Evolutionary conservation across 2,329 filamentous ascomycete species (phyloP).

Genomic region (Zelopaecilomyces penicillatus): DNA sequence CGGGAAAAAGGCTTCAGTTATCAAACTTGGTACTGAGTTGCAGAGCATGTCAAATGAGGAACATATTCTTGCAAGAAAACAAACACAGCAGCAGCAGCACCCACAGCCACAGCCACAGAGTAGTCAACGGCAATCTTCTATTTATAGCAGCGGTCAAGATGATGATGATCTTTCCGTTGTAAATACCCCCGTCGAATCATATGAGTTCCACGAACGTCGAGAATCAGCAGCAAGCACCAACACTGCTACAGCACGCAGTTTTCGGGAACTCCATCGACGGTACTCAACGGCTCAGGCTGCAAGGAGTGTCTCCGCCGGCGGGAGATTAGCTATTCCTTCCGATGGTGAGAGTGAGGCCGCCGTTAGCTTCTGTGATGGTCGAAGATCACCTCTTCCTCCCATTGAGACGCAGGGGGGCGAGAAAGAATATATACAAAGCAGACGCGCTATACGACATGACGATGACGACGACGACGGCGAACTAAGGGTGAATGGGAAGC

Average conservation of each 20-base stretch:
- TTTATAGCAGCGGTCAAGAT: slow-evolving; percentile 26
- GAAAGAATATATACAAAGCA: slow-evolving; percentile 7
- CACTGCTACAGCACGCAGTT: slow-evolving; percentile 58
- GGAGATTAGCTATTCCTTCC: slow-evolving; percentile 38
- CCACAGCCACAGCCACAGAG: neutral
- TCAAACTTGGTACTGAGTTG: slow-evolving; percentile 92
- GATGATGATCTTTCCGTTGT: slow-evolving; percentile 48
- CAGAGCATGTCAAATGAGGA: slow-evolving; percentile 69
- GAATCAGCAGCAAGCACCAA: slow-evolving; percentile 57
- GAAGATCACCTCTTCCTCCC: slow-evolving; percentile 45
- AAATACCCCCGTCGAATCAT: slow-evolving; percentile 32
- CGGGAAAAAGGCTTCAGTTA: slow-evolving; percentile 94
- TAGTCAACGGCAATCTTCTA: slow-evolving; percentile 25
- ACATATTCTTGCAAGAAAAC: slow-evolving; percentile 56
- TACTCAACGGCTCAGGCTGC: slow-evolving; percentile 46
- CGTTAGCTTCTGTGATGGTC: slow-evolving; percentile 51
- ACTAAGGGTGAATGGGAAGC: slow-evolving; percentile 12
- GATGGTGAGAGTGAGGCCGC: slow-evolving; percentile 55
- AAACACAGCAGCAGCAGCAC: slow-evolving; percentile 33
- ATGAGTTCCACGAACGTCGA: slow-evolving; percentile 42
- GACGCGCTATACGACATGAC: slow-evolving; percentile 9
- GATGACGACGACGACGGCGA: slow-evolving; percentile 17
- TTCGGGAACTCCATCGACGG: slow-evolving; percentile 53
- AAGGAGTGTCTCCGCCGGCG: slow-evolving; percentile 31
- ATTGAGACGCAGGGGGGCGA: slow-evolving; percentile 35